phyloP scores from a whole-genome alignment of 257 asterid genomes.

The Salvia miltiorrhiza region DNA sequence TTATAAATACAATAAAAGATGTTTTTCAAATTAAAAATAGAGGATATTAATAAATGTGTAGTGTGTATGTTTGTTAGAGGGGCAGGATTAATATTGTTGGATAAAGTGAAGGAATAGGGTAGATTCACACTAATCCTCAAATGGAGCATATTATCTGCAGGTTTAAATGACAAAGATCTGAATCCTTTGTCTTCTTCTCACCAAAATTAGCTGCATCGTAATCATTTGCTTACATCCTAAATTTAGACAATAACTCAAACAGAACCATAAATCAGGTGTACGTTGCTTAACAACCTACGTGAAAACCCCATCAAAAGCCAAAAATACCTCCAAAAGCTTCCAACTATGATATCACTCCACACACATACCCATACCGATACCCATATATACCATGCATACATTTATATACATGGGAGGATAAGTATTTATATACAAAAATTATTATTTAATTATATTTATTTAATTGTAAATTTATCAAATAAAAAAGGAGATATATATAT shows the following conservation, averaged over 20 bases:
- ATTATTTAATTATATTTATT: too few relatives aligned
- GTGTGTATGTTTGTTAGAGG: background rate
- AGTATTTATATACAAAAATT: too few relatives aligned
- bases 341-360: constrained; percentile 1
- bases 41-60: too few relatives aligned
- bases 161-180: constrained; percentile 16
- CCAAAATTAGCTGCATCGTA: constrained; percentile 19
- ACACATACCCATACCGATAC: background rate
- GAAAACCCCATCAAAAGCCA: constrained; percentile 19
- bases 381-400: too few relatives aligned
- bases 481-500: too few relatives aligned
- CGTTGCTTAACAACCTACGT: constrained; percentile 29
- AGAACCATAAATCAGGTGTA: constrained; percentile 19
- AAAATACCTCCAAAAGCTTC: constrained; percentile 5
- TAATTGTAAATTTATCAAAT: too few relatives aligned
- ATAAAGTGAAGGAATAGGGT: constrained; percentile 16
- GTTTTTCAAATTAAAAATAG: too few relatives aligned
- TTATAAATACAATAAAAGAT: too few relatives aligned
- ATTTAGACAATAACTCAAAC: constrained; percentile 20
- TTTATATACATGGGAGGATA: background rate
- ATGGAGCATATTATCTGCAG: constrained; percentile 8
- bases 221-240: constrained; percentile 37
- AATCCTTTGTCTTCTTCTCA: background rate
- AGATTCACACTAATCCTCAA: constrained; percentile 27
- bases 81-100: background rate